Conservation (phyloP, 331 rosid species). For the Acacia concinna region DNA sequence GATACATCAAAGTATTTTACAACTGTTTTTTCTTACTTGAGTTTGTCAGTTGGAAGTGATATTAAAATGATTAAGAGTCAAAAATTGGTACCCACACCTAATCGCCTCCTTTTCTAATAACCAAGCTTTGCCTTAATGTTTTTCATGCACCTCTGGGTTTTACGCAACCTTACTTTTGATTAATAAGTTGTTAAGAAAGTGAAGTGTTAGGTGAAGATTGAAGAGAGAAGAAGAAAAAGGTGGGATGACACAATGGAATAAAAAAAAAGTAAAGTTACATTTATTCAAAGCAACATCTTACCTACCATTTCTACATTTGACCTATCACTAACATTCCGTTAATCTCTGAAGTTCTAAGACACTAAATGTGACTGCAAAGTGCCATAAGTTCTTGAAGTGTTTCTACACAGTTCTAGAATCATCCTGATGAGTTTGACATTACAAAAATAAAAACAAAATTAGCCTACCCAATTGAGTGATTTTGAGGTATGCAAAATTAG, state of each 20-base stretch:
- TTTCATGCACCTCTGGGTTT: not conserved
- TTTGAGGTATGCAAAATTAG: too few species aligned
- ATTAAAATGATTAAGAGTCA: not conserved
- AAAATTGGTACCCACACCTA: not conserved
- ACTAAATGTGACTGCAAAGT: conserved; percentile 28
- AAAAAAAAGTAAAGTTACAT: not conserved
- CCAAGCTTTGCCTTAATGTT: not conserved
- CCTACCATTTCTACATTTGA: conserved; percentile 22
- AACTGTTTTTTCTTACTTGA: not conserved
- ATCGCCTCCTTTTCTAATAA: not conserved
- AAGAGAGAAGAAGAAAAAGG: not conserved
- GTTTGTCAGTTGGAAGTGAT: not conserved
- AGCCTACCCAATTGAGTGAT: too few species aligned
- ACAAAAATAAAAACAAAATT: conserved; percentile 8
- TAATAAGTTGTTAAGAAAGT: not conserved
- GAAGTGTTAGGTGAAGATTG: conserved; percentile 12
- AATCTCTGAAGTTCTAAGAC: conserved; percentile 34
- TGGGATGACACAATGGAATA: not conserved
- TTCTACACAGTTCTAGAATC: conserved; percentile 28
- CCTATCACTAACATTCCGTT: conserved; percentile 39
- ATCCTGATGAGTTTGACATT: conserved; percentile 10
- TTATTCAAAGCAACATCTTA: conserved; percentile 16
- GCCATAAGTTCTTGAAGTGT: conserved; percentile 16
- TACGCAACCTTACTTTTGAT: not conserved
- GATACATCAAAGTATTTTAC: not conserved